Conservation (phyloP, 2,329 filamentous ascomycete genomes). For the Scortechinia acanthostroma region DNA sequence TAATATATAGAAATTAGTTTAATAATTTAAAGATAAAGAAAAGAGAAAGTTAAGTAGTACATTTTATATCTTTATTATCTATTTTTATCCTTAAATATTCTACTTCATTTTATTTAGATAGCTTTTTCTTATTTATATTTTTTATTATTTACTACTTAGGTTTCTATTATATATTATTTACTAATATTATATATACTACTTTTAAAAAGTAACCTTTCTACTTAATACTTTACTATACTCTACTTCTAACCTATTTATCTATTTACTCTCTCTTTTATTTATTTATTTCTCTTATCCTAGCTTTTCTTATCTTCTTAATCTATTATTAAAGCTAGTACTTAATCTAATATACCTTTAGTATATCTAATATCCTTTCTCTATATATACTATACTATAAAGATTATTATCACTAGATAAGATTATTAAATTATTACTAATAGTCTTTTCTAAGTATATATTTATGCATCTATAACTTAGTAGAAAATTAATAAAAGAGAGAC, state of each 20-base stretch:
- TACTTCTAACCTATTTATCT: background rate
- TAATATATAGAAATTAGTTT: slow-evolving; percentile 1
- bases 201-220: no score
- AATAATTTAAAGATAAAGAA: background rate
- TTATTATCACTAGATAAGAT: background rate
- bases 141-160: background rate
- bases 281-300: no score
- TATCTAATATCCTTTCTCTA: background rate
- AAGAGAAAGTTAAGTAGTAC: background rate
- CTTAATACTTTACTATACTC: background rate
- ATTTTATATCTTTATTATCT: background rate
- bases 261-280: background rate
- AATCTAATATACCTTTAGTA: background rate
- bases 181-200: no score
- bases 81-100: background rate
- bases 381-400: background rate
- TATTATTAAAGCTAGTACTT: no score
- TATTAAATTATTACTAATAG: background rate
- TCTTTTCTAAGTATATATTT: no score
- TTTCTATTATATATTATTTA: background rate
- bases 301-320: background rate
- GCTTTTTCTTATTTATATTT: background rate
- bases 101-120: background rate
- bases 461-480: no score
- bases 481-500: no score